phyloP scores from a whole-genome alignment of 352 stramenopile genomes.

The Globisporangium paddicum region DNA sequence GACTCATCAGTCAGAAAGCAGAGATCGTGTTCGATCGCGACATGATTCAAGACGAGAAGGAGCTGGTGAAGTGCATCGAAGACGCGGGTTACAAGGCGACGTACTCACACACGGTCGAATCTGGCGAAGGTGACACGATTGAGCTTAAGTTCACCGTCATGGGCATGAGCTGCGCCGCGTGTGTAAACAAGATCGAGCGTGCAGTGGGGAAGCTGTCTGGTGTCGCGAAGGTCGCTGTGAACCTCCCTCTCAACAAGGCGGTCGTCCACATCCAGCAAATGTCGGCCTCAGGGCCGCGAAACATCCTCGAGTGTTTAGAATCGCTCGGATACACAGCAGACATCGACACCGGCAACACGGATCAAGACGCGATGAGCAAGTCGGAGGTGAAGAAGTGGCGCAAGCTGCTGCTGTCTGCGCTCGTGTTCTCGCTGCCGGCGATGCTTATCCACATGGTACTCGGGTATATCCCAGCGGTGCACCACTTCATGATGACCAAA shows the following conservation, averaged over 20 bases:
- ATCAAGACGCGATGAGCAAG: conserved; percentile 62
- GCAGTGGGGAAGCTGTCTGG: conserved; percentile 57
- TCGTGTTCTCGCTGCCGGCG: conserved; percentile 81
- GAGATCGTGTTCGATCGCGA: conserved; percentile 80
- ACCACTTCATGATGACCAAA: conserved; percentile 65
- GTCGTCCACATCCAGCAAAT: conserved; percentile 81
- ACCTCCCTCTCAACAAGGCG: conserved; percentile 58
- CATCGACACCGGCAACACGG: conserved; percentile 45
- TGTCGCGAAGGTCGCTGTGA: conserved; percentile 68
- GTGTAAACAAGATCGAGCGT: conserved; percentile 63
- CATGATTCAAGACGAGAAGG: conserved; percentile 50
- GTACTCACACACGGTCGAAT: conserved; percentile 73
- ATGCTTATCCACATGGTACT: conserved; percentile 88
- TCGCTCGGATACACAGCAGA: conserved; percentile 53
- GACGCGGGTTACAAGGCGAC: conserved; percentile 75
- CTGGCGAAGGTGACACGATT: conserved; percentile 70
- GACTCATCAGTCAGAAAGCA: conserved; percentile 83
- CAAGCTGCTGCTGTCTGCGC: conserved; percentile 57
- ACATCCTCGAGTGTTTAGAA: conserved; percentile 68
- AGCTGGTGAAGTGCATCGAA: conserved; percentile 58
- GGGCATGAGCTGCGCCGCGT: conserved; percentile 60
- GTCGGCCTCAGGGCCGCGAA: conserved; percentile 61
- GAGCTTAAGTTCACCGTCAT: conserved; percentile 75
- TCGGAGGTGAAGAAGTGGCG: conserved; percentile 78
- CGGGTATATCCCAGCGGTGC: conserved; percentile 63